These are phyloP conservation scores for Xylaria venustula DNA, from an alignment of 495 filamentous ascomycete species.

Conservation along the genomic window DNA sequence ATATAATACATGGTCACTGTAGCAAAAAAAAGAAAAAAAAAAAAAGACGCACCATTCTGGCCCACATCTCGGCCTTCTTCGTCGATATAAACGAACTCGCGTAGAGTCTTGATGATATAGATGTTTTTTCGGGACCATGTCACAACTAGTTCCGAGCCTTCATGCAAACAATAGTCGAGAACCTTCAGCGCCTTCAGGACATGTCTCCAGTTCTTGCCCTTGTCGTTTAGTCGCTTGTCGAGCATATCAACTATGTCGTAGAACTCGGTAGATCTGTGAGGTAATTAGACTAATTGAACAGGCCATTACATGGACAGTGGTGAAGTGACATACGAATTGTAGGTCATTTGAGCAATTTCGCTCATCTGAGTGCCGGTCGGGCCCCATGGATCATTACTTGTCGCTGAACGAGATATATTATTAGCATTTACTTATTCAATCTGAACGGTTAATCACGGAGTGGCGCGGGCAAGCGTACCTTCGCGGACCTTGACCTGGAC, in stretches of 20 bases:
- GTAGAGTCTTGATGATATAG: constrained; percentile 96
- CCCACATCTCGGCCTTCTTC: constrained; percentile 94
- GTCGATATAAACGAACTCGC: constrained; percentile 94
- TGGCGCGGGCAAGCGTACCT: constrained; percentile 61
- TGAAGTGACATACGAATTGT: constrained; percentile 72
- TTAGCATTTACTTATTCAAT: constrained; percentile 21
- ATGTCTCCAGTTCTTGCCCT: constrained; percentile 99
- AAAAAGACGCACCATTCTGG: constrained; percentile 68
- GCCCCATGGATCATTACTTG: constrained; percentile 99
- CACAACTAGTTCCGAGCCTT: constrained; percentile 93
- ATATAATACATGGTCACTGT: background rate
- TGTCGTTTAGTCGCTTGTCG: constrained; percentile 98
- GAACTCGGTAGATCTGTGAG: constrained; percentile 82
- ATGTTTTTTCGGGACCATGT: constrained; percentile 98
- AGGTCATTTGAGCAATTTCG: constrained; percentile 96
- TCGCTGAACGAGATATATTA: constrained; percentile 58
- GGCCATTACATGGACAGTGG: background rate
- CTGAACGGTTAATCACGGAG: background rate
- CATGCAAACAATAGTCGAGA: constrained; percentile 96
- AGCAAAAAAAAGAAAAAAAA: background rate
- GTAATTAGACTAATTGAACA: constrained; percentile 15
- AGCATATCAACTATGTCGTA: constrained; percentile 99
- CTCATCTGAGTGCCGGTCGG: constrained; percentile 98
- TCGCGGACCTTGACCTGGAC: constrained; percentile 99
- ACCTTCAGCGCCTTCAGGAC: constrained; percentile 98